These are phyloP conservation scores for Curvularia sp. DNA, from an alignment of 2,329 filamentous ascomycete genomes.

Conservation along the genomic window DNA sequence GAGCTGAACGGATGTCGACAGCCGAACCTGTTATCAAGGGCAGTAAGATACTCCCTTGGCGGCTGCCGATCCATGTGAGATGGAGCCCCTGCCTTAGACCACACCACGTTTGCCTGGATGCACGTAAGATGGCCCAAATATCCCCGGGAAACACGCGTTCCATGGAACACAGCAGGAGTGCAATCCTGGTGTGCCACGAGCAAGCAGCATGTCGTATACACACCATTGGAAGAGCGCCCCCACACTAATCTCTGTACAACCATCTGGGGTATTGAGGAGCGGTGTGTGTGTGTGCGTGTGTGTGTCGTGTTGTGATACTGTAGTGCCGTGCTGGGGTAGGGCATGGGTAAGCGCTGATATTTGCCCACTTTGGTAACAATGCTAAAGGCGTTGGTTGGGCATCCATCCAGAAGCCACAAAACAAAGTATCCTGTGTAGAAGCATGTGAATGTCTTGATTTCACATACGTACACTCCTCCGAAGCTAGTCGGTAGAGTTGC, in stretches of 20 bases:
- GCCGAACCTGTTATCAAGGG: background rate
- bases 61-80: background rate
- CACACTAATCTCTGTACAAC: background rate
- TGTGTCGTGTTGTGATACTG: background rate
- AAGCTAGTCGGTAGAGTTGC: background rate
- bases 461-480: background rate
- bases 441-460: background rate
- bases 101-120: background rate
- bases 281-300: background rate
- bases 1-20: background rate
- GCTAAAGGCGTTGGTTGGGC: background rate
- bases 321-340: background rate
- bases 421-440: background rate
- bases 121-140: background rate
- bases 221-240: background rate
- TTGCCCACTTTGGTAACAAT: background rate
- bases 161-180: background rate
- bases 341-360: background rate
- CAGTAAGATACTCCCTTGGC: background rate
- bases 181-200: conserved; percentile 1
- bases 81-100: background rate
- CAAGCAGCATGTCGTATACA: background rate
- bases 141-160: background rate
- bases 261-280: background rate
- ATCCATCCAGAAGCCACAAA: background rate